A percentile compares a stretch with the other conserved stretches of the same genome.
These are phyloP conservation scores for Pseudoscleropodium purum DNA, from an alignment of 225 moss, liverwort and hornwort species.

Conservation along the genomic window DNA sequence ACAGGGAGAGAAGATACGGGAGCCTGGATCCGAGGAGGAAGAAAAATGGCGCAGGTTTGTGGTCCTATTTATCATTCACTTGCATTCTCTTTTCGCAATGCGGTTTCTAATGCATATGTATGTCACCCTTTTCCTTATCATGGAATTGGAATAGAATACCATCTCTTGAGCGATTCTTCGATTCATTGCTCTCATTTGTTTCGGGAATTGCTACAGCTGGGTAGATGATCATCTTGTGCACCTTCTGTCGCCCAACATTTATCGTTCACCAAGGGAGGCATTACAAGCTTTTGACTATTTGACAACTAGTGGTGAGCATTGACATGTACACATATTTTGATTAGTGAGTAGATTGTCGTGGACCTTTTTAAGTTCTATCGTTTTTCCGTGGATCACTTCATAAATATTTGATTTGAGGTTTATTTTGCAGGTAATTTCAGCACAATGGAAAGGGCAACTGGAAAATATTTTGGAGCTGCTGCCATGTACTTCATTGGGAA, in stretches of 20 bases:
- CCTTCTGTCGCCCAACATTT: constrained; percentile 92
- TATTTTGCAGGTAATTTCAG: constrained; percentile 74
- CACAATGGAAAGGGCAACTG: constrained; percentile 71
- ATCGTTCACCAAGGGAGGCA: constrained; percentile 77
- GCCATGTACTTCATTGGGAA: constrained; percentile 97
- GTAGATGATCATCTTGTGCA: constrained; percentile 93
- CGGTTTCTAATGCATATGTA: neutral
- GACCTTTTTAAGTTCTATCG: neutral
- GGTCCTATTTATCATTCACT: neutral
- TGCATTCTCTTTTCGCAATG: neutral
- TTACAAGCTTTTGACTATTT: constrained; percentile 94
- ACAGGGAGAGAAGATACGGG: constrained; percentile 8
- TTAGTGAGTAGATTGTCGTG: neutral
- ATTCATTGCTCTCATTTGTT: constrained; percentile 7
- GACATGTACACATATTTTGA: neutral
- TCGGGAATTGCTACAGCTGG: constrained; percentile 52
- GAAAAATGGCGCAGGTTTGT: constrained; percentile 86
- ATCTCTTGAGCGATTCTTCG: neutral
- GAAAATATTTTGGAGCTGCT: constrained; percentile 92
- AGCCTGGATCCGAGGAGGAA: constrained; percentile 50
- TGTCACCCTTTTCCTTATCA: neutral
- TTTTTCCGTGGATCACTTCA: neutral
- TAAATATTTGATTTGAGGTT: neutral
- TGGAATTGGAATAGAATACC: neutral
- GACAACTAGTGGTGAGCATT: constrained; percentile 68